Percentiles rank a stretch among this genome's conserved stretches.
Evolutionary conservation across 768 basidiomycete genomes (phyloP).

Genomic region (Hericium erinaceus): DNA sequence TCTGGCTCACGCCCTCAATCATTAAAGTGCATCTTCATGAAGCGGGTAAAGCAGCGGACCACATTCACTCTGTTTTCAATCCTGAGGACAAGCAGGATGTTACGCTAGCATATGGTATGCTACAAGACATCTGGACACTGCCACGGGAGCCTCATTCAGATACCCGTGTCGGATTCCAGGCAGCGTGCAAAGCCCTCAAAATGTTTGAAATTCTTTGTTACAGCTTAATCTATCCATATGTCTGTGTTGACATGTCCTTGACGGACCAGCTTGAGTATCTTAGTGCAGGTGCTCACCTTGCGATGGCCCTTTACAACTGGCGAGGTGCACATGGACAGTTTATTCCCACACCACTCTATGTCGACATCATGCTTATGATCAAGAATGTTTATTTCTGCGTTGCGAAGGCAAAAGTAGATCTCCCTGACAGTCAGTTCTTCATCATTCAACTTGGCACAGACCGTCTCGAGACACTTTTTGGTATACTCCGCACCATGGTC

Average conservation of each 20-base stretch:
- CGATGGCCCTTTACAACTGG: conserved; percentile 9
- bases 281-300: not conserved
- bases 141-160: not conserved
- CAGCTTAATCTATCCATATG: not conserved
- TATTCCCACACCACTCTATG: conserved; percentile 20
- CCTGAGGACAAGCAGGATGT: conserved; percentile 3
- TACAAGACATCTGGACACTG: not conserved
- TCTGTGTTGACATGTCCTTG: not conserved
- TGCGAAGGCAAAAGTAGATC: conserved; percentile 19
- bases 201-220: not conserved
- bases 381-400: conserved; percentile 32
- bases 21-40: not conserved
- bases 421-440: conserved; percentile 11
- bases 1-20: not conserved
- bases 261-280: not conserved
- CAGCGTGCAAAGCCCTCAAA: not conserved
- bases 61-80: not conserved
- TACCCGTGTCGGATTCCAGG: too few relatives aligned
- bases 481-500: not conserved
- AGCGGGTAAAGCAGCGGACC: not conserved
- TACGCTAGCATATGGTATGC: not conserved
- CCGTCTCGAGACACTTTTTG: conserved; percentile 11
- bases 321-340: conserved; percentile 10
- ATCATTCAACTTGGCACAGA: conserved; percentile 18
- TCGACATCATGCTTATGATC: conserved; percentile 28